Conservation (phyloP, 2,329 filamentous ascomycete genomes). For the Paraphaeosphaeria sporulosa region DNA sequence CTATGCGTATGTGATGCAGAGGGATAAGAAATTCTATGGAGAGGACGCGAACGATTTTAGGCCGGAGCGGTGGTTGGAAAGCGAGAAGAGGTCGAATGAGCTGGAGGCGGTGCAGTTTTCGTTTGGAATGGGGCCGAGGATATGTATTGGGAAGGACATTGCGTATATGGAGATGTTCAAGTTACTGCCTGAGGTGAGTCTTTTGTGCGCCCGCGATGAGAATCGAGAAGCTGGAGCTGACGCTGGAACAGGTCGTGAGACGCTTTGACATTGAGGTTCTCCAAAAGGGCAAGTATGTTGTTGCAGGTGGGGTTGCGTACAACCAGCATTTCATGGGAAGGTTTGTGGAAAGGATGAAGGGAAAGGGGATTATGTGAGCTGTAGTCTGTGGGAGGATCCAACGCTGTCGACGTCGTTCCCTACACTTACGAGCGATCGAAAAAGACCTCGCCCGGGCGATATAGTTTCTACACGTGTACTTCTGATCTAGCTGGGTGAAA, state of each 20-base stretch:
- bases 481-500: too few species aligned
- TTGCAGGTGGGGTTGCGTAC: constrained; percentile 41
- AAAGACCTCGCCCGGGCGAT: too few species aligned
- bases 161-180: constrained; percentile 42
- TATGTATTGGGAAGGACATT: constrained; percentile 44
- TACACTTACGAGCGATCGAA: too few species aligned
- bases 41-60: constrained; percentile 50
- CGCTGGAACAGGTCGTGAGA: constrained; percentile 30
- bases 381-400: background rate
- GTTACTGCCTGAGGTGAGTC: constrained; percentile 43
- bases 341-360: constrained; percentile 6
- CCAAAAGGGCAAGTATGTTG: constrained; percentile 33
- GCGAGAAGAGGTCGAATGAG: constrained; percentile 31
- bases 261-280: constrained; percentile 38
- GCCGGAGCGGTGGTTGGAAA: constrained; percentile 52
- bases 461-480: too few species aligned
- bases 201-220: background rate
- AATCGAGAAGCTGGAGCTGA: background rate
- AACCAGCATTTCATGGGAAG: constrained; percentile 34
- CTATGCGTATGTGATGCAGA: constrained; percentile 58
- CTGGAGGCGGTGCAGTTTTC: constrained; percentile 40
- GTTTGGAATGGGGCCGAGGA: constrained; percentile 38
- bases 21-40: constrained; percentile 53
- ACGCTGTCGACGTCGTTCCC: background rate
- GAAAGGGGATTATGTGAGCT: background rate